Base-by-base conservation (phyloP, 1,284 basidiomycete genomes). In the Cutaneotrichosporon cutaneum region DNA sequence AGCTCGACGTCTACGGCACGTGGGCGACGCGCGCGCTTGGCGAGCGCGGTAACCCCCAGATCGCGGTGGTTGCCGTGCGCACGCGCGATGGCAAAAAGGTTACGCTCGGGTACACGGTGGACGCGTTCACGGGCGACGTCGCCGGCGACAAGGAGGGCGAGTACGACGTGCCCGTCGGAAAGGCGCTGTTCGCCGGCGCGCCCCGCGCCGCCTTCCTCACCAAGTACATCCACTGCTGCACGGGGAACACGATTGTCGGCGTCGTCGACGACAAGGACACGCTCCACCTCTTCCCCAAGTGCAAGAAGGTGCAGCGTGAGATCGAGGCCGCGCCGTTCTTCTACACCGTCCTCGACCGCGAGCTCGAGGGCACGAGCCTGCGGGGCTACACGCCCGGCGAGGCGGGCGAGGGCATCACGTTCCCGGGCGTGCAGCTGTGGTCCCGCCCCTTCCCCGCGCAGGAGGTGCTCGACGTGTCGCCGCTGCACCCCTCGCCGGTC, bases 101-200 rank as follows among this genome's bases (percentile, higher is more conserved):
- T 2, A 77, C 90, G 0, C 86, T 92, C 3, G 72, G 88, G 14
- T 93, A 88, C 82, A 88, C 91, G 66, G 79, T 94, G 56, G 84
- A 93, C 68, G 89, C 89, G 0, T 77, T 90, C 48, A 92, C 89
- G 0, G 92, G 92, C 26, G 82, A 83, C 30, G 85, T 74, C 7
- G 56, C 64, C 2, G 73, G 72, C 21, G 69, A 71, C 8, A 39
- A 58, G 10, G 65, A 73, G 50, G 50, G 54, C 3, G 10, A 45
- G 3, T 69, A 64, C 9, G 68, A 68, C 30, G 58, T 73, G 4
- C 73, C 76, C 2, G 27, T 54, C 4, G 76, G 73, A 30, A 77
- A 73, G 55, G 66, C 60, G 44, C 54, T 79, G 13, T 76, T 74
- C 44, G 30, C 54, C 2, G 77, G 77, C 11, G 35, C 42, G 18